phyloP scores from a whole-genome alignment of 495 filamentous ascomycete genomes.

The Umbilicaria muhlenbergii region DNA sequence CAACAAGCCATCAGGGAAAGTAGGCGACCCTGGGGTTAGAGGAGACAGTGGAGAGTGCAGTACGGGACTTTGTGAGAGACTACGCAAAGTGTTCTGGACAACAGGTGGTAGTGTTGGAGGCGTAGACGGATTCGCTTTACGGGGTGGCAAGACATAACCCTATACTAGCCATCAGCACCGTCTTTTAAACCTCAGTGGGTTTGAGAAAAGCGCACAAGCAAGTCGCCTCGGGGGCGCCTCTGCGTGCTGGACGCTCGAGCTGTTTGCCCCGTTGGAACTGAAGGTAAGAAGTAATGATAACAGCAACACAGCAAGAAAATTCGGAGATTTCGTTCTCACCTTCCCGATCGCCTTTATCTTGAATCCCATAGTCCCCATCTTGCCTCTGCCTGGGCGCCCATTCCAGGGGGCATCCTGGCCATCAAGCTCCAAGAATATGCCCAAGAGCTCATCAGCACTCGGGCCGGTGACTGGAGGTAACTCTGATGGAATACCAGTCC shows the following conservation, averaged over 20 bases:
- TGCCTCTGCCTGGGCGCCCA: slow-evolving; percentile 24
- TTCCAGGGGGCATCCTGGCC: slow-evolving; percentile 46
- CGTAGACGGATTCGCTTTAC: slow-evolving; percentile 41
- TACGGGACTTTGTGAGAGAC: slow-evolving; percentile 25
- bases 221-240: too few relatives aligned
- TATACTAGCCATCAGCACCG: slow-evolving; percentile 11
- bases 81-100: slow-evolving; percentile 28
- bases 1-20: slow-evolving; percentile 80
- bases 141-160: slow-evolving; percentile 44
- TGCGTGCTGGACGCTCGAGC: too few relatives aligned
- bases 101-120: slow-evolving; percentile 30
- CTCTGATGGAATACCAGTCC: slow-evolving; percentile 46
- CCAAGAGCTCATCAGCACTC: slow-evolving; percentile 48
- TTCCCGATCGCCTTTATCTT: slow-evolving; percentile 58
- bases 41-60: slow-evolving; percentile 85
- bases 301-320: not conserved
- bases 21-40: slow-evolving; percentile 57
- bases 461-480: slow-evolving; percentile 47
- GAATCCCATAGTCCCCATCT: slow-evolving; percentile 26
- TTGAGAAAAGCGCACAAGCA: too few relatives aligned
- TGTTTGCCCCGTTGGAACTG: not conserved
- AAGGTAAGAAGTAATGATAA: not conserved
- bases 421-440: slow-evolving; percentile 52
- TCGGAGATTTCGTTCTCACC: slow-evolving; percentile 37
- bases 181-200: too few relatives aligned